A percentile compares a stretch with the other conserved stretches of the same genome.
These are phyloP conservation scores for Acer negundo DNA, from an alignment of 345 rosid species.

Conservation along the genomic window DNA sequence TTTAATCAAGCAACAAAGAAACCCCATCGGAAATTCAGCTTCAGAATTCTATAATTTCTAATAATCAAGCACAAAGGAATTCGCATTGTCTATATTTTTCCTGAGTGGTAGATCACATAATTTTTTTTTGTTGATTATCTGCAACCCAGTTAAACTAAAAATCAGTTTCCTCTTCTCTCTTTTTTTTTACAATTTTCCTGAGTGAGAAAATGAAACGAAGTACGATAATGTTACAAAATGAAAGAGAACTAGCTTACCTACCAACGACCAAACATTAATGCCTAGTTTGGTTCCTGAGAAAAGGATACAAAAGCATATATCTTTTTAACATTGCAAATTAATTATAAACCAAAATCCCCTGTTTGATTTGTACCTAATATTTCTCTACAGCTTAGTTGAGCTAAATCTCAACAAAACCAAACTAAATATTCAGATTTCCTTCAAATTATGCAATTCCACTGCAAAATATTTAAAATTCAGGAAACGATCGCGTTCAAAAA, in stretches of 20 bases:
- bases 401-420: constrained; percentile 30
- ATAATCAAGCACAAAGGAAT: not conserved
- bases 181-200: not conserved
- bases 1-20: not conserved
- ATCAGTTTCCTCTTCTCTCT: not conserved
- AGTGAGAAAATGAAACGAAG: not conserved
- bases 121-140: not conserved
- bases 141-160: constrained; percentile 1
- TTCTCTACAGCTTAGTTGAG: constrained; percentile 21
- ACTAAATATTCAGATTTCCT: constrained; percentile 21
- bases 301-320: constrained; percentile 9
- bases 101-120: not conserved
- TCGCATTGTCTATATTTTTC: not conserved
- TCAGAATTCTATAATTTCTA: constrained; percentile 1
- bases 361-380: not conserved
- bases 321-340: not conserved
- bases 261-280: constrained; percentile 38
- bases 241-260: constrained; percentile 35
- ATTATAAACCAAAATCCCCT: not conserved
- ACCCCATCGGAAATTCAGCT: not conserved
- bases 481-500: constrained; percentile 27
- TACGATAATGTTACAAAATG: constrained; percentile 21
- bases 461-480: constrained; percentile 16
- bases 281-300: constrained; percentile 28
- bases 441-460: constrained; percentile 14